Conservation (phyloP, 2,329 filamentous ascomycete genomes). For the Trichoderma endophyticum region DNA sequence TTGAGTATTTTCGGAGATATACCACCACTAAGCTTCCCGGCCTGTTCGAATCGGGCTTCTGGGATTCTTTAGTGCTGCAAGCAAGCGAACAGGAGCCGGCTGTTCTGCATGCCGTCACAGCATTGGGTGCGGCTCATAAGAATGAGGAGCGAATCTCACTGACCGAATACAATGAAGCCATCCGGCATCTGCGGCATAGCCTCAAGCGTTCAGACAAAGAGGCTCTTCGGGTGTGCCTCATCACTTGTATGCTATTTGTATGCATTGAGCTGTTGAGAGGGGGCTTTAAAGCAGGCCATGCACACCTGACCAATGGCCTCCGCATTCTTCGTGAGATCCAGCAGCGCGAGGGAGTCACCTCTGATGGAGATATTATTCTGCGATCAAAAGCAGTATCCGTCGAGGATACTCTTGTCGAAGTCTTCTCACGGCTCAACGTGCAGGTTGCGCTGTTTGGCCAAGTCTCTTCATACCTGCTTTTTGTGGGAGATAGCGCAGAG, state of each 20-base stretch:
- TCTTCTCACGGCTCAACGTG: slow-evolving; percentile 28
- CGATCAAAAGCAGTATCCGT: slow-evolving; percentile 7
- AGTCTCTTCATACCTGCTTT: slow-evolving; percentile 23
- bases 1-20: slow-evolving; percentile 23
- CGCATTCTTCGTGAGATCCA: slow-evolving; percentile 27
- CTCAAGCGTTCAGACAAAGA: slow-evolving; percentile 25
- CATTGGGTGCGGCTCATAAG: slow-evolving; percentile 37
- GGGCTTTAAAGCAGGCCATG: slow-evolving; percentile 26
- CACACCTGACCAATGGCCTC: slow-evolving; percentile 33
- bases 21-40: slow-evolving; percentile 33
- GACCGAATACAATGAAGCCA: slow-evolving; percentile 40
- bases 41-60: slow-evolving; percentile 35
- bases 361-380: slow-evolving; percentile 13
- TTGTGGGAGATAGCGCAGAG: not conserved
- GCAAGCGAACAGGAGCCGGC: slow-evolving; percentile 38
- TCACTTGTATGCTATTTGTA: slow-evolving; percentile 41
- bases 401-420: slow-evolving; percentile 24
- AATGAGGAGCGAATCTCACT: slow-evolving; percentile 27
- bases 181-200: slow-evolving; percentile 33
- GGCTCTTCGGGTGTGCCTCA: slow-evolving; percentile 36
- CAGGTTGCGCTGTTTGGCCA: slow-evolving; percentile 30
- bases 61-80: slow-evolving; percentile 39
- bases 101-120: slow-evolving; percentile 41
- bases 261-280: slow-evolving; percentile 39
- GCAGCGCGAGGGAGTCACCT: not conserved